A percentile compares a stretch with the other conserved stretches of the same genome.
Evolutionary conservation across 306 rosid genomes (phyloP).

Genomic region (Malus domestica): DNA sequence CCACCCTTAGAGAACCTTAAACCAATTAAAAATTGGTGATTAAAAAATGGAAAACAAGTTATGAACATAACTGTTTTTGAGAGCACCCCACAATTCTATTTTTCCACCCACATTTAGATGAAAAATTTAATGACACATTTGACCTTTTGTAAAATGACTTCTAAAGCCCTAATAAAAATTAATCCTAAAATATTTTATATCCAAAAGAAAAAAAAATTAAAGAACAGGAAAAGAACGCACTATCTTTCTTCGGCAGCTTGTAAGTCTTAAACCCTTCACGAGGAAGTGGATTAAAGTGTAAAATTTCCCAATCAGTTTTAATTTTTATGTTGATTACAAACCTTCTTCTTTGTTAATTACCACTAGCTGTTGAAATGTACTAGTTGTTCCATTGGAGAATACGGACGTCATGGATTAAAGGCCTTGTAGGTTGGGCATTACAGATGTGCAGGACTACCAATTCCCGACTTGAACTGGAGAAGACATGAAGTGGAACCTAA

Average conservation of each 20-base stretch:
- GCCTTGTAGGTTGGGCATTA: conserved; percentile 45
- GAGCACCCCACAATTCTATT: too few relatives aligned
- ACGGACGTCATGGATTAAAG: conserved; percentile 40
- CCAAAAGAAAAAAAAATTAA: too few relatives aligned
- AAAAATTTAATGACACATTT: too few relatives aligned
- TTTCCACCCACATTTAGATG: too few relatives aligned
- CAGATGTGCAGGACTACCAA: conserved; percentile 37
- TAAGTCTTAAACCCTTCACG: conserved; percentile 25
- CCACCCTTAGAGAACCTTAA: too few relatives aligned
- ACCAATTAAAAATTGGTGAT: too few relatives aligned
- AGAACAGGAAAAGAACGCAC: too few relatives aligned
- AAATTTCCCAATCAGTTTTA: background rate
- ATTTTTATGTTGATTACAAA: background rate
- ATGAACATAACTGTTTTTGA: too few relatives aligned
- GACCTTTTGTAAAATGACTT: too few relatives aligned
- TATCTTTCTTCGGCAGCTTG: conserved; percentile 42
- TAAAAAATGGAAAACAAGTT: too few relatives aligned
- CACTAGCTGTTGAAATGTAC: conserved; percentile 59
- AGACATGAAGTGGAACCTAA: conserved; percentile 66
- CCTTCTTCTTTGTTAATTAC: conserved; percentile 13
- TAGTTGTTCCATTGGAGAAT: conserved; percentile 50
- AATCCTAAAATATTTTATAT: too few relatives aligned
- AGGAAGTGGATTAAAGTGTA: conserved; percentile 3
- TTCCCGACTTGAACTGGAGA: conserved; percentile 40
- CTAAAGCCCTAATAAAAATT: too few relatives aligned